Conservation (phyloP, 169 alveolate genomes). For the Condylostoma magnum region DNA sequence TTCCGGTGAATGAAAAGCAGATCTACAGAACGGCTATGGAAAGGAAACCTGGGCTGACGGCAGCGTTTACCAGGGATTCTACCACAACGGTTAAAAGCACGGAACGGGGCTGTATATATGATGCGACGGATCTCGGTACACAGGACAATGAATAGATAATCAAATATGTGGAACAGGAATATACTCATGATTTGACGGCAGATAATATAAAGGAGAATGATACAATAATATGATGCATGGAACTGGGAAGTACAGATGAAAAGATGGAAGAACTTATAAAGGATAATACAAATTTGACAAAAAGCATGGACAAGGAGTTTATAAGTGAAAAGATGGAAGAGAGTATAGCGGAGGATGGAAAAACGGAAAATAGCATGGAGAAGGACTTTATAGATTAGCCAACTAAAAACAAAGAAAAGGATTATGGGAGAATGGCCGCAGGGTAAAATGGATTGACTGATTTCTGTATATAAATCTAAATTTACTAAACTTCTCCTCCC, state of each 20-base stretch:
- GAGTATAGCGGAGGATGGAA: conserved; percentile 56
- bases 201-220: conserved; percentile 52
- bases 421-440: conserved; percentile 41
- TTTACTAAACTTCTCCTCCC: not conserved
- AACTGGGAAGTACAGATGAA: conserved; percentile 16
- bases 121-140: conserved; percentile 51
- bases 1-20: conserved; percentile 70
- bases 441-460: conserved; percentile 37
- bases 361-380: conserved; percentile 61
- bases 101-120: conserved; percentile 51
- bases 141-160: conserved; percentile 56
- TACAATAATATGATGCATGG: conserved; percentile 42
- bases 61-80: conserved; percentile 53
- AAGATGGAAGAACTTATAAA: not conserved
- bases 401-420: conserved; percentile 30
- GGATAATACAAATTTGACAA: not conserved
- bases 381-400: conserved; percentile 39
- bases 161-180: conserved; percentile 44
- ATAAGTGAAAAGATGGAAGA: not conserved
- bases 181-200: conserved; percentile 49
- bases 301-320: not conserved
- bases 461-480: no score
- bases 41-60: conserved; percentile 66
- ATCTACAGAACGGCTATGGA: conserved; percentile 54
- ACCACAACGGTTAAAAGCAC: conserved; percentile 35